Evolutionary conservation across 768 basidiomycete genomes (phyloP).

Genomic region (Amanita exitialis): DNA sequence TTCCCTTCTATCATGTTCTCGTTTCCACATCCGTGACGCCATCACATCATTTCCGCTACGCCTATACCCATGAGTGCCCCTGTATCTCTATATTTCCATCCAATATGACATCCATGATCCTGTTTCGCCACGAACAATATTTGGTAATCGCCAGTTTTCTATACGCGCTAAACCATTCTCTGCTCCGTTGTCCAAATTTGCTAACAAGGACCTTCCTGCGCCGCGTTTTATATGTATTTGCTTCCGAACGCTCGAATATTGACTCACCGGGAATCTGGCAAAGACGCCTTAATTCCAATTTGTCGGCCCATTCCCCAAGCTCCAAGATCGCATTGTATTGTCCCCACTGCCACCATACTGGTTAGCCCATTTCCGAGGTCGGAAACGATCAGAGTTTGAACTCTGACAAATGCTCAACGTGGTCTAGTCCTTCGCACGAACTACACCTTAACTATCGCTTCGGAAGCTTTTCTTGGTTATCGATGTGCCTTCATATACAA

Average conservation of each 20-base stretch:
- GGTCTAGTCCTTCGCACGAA: not conserved
- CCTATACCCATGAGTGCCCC: conserved; percentile 4
- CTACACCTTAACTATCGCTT: not conserved
- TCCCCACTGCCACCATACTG: not conserved
- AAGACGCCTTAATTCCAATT: not conserved
- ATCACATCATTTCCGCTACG: conserved; percentile 7
- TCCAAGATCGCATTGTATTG: conserved; percentile 2
- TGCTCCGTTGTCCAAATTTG: not conserved
- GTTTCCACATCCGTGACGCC: conserved; percentile 18
- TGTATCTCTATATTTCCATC: conserved; percentile 1
- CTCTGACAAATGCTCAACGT: not conserved
- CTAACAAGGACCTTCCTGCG: not conserved
- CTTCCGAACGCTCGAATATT: not conserved
- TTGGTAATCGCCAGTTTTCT: not conserved
- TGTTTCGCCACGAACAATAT: not conserved
- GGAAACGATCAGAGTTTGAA: not conserved
- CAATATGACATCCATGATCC: not conserved
- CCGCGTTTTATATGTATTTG: not conserved
- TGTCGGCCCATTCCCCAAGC: not conserved
- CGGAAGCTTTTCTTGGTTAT: not conserved
- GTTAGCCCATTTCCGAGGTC: too few species aligned
- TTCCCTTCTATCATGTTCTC: conserved; percentile 19
- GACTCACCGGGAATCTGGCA: not conserved
- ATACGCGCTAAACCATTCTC: not conserved
- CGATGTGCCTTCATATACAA: not conserved